These are phyloP conservation scores for Talaromyces verruculosus DNA, from an alignment of 2,329 filamentous ascomycete genomes.

Conservation along the genomic window DNA sequence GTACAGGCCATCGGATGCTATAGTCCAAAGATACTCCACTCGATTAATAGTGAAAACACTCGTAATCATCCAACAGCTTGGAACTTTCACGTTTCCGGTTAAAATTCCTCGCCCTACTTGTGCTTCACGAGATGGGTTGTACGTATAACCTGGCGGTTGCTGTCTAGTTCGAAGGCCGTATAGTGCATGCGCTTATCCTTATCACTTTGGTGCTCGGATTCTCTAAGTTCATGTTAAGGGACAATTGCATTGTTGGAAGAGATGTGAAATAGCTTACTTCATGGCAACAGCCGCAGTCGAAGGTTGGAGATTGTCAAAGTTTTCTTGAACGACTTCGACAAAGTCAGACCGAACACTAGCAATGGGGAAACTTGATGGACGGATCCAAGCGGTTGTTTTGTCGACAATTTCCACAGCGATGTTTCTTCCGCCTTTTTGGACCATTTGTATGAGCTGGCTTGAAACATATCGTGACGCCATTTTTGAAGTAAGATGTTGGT, in stretches of 20 bases:
- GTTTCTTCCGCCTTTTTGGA: conserved; percentile 18
- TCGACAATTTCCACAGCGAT: conserved; percentile 21
- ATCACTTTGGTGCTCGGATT: conserved; percentile 19
- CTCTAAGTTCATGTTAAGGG: conserved; percentile 10
- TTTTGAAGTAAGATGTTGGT: conserved; percentile 10
- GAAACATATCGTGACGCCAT: conserved; percentile 20
- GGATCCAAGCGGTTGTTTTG: conserved; percentile 19
- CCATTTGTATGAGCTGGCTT: conserved; percentile 19
- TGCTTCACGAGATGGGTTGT: conserved; percentile 9
- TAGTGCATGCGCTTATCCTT: conserved; percentile 17
- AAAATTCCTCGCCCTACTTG: not conserved
- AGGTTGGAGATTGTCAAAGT: conserved; percentile 18
- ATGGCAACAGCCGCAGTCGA: conserved; percentile 18
- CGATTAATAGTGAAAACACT: not conserved
- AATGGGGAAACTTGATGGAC: conserved; percentile 17
- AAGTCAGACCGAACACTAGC: conserved; percentile 17
- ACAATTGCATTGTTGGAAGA: not conserved
- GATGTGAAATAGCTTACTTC: conserved; percentile 14
- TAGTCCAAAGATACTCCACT: no score
- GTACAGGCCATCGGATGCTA: no score
- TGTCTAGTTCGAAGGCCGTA: conserved; percentile 17
- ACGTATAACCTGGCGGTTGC: not conserved
- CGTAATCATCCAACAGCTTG: not conserved
- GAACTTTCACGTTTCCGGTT: not conserved
- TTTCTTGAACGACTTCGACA: conserved; percentile 17